Base-by-base conservation (phyloP, 2,329 filamentous ascomycete species). In the Chaetoscypha palmicola region DNA sequence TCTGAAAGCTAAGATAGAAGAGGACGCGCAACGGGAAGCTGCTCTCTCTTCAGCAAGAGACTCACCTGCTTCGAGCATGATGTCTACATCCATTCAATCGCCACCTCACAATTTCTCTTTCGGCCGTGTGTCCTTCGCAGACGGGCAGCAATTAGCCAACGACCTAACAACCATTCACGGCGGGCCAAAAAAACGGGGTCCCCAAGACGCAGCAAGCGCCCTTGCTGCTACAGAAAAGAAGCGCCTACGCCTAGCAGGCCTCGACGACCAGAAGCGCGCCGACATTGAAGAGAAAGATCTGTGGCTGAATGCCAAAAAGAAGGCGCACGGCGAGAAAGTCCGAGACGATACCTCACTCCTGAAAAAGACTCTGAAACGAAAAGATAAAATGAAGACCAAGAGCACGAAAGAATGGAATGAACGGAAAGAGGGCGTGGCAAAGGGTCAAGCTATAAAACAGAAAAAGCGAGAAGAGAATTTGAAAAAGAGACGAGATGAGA, bases 301-400 rank as follows among this genome's bases (percentile, higher is more conserved):
- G 46, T 98, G 92, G 92, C 72, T 96, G 47, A 91, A 86, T 37
- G 92, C 92, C 2, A 84, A 91, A 66, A 87, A 88, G 66, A 81
- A 85, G 19, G 88, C 84, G 1, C 86, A 94, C 63, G 92, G 92
- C 38, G 90, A 95, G 61, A 86, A 87, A 62, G 83, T 96, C 24
- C 81, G 80, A 48, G 89, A 97, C 60, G 88, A 95, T 63, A 87
- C 88, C 51, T 79, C 77, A 35, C 68, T 95, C 45, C 74, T 98
- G 21, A 96, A 95, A 73, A 96, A 95, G 73, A 86, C 90, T 0
- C 72, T 97, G 54, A 96, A 96, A 75, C 81, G 91, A 54, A 94
- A 95, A 70, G 88, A 96, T 59, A 79, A 82, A 54, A 71, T 77
- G 41, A 97, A 96, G 78, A 83, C 82, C 67, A 94, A 92, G 78